phyloP scores from a whole-genome alignment of 1,284 basidiomycete species.

The Inonotus obliquus region DNA sequence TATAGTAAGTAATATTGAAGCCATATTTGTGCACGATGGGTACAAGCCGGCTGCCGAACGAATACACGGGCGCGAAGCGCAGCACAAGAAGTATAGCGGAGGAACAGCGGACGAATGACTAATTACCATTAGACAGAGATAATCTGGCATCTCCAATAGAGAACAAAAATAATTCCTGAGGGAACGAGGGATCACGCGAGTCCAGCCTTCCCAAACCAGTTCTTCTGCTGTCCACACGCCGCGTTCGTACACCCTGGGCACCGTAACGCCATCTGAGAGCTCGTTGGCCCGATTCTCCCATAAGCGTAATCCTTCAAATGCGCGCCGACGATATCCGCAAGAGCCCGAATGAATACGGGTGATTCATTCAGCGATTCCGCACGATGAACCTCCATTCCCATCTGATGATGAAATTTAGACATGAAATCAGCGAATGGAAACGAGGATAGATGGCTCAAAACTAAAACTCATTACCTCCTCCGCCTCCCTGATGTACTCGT shows the following conservation, averaged over 20 bases:
- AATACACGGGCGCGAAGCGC: not conserved
- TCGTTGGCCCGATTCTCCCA: slow-evolving; percentile 56
- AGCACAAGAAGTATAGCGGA: not conserved
- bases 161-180: not conserved
- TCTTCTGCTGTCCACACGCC: slow-evolving; percentile 84
- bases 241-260: slow-evolving; percentile 93
- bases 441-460: not conserved
- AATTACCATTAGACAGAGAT: not conserved
- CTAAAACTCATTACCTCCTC: slow-evolving; percentile 67
- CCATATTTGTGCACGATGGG: too few species aligned
- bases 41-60: too few species aligned
- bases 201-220: slow-evolving; percentile 73
- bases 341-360: slow-evolving; percentile 95
- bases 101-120: not conserved
- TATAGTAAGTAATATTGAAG: too few species aligned
- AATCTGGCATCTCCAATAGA: too few species aligned
- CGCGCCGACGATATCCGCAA: slow-evolving; percentile 87
- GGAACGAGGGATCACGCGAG: slow-evolving; percentile 16
- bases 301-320: slow-evolving; percentile 68
- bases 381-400: slow-evolving; percentile 88
- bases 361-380: slow-evolving; percentile 96
- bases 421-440: slow-evolving; percentile 13
- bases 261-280: slow-evolving; percentile 79
- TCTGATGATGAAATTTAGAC: slow-evolving; percentile 41
- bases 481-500: slow-evolving; percentile 92